Evolutionary conservation across 768 basidiomycete species (phyloP).

Genomic region (Termitomyces sp.): DNA sequence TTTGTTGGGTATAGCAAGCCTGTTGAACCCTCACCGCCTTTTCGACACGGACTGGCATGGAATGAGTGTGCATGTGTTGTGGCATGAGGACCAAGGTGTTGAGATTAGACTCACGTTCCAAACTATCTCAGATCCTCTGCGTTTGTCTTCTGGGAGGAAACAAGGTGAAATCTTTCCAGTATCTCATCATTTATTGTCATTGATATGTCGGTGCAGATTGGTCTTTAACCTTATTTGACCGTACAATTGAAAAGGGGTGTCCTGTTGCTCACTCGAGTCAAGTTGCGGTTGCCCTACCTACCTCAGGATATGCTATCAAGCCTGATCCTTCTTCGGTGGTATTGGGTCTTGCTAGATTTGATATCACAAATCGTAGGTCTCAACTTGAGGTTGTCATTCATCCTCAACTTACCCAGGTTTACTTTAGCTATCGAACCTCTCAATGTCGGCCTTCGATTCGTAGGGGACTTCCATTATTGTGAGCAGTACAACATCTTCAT

Average conservation of each 20-base stretch:
- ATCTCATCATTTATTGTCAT: neutral
- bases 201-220: constrained; percentile 46
- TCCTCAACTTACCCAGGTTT: constrained; percentile 9
- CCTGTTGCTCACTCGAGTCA: constrained; percentile 62
- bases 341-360: constrained; percentile 38
- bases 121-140: no score
- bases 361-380: constrained; percentile 40
- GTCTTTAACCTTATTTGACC: constrained; percentile 70
- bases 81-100: constrained; percentile 48
- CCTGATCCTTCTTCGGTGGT: constrained; percentile 43
- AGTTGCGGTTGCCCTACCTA: constrained; percentile 44
- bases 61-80: constrained; percentile 72
- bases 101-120: no score
- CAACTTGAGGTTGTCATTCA: neutral
- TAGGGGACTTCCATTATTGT: constrained; percentile 60
- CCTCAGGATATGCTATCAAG: constrained; percentile 35
- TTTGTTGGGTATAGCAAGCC: no score
- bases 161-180: constrained; percentile 39
- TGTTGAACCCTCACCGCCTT: no score
- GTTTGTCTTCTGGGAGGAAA: constrained; percentile 39
- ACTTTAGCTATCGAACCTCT: constrained; percentile 37
- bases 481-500: constrained; percentile 16
- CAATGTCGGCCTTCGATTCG: constrained; percentile 55
- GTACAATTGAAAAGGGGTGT: constrained; percentile 54
- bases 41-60: no score